phyloP scores from a whole-genome alignment of 176 grass and related monocot species.

The Oryza coarctata region DNA sequence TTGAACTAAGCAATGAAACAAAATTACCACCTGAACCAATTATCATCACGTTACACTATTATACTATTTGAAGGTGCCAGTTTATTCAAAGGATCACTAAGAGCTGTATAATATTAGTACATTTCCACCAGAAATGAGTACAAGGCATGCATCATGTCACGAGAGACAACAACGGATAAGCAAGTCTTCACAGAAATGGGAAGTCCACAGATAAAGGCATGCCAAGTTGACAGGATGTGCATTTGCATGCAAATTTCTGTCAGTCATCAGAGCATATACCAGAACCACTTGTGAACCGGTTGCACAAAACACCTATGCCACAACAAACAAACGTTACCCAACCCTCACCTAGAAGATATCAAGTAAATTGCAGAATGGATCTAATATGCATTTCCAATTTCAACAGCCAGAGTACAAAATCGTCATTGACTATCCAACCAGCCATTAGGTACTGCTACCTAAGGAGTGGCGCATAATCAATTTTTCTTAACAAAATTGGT shows the following conservation, averaged over 20 bases:
- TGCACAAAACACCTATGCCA: not conserved
- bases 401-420: not conserved
- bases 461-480: not conserved
- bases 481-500: not conserved
- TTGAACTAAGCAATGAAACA: not conserved
- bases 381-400: not conserved
- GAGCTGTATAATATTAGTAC: not conserved
- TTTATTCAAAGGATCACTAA: not conserved
- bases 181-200: not conserved
- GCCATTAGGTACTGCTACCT: not conserved
- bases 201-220: not conserved
- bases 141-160: not conserved
- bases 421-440: not conserved
- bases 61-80: not conserved
- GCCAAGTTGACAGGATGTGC: not conserved
- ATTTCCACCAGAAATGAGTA: constrained; percentile 13
- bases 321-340: not conserved
- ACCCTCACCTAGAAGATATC: not conserved
- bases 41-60: not conserved
- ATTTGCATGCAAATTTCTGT: not conserved
- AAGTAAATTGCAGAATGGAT: not conserved
- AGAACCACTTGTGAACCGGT: not conserved
- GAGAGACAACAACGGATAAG: not conserved
- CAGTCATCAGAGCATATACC: not conserved
- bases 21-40: not conserved